Evolutionary conservation across 1,139 yeast species (phyloP).

Genomic region (Yueomyces sp.): DNA sequence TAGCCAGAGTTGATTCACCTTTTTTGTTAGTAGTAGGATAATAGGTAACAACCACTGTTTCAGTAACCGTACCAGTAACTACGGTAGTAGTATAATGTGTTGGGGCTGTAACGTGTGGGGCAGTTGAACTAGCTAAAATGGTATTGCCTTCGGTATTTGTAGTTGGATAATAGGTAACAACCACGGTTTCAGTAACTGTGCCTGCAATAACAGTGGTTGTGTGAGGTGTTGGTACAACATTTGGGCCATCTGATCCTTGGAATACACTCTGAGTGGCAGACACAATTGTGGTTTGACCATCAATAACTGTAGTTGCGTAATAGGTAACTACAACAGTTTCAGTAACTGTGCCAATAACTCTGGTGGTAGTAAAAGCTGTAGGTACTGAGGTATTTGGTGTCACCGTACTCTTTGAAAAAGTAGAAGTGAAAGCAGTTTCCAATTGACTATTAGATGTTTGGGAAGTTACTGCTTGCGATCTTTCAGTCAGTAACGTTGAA

Average conservation of each 20-base stretch:
- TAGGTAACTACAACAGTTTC: neutral
- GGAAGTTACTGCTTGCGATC: too few species aligned
- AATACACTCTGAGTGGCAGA: neutral
- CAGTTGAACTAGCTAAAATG: neutral
- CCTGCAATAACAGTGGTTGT: neutral
- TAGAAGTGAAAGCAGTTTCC: slow-evolving; percentile 2
- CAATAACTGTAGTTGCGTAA: neutral
- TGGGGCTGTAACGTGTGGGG: neutral
- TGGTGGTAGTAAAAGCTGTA: neutral
- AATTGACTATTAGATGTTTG: too few species aligned
- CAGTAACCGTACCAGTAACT: neutral
- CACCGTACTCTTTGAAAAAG: neutral
- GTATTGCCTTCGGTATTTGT: neutral
- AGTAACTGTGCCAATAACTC: neutral
- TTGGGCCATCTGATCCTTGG: neutral
- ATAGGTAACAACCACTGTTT: neutral
- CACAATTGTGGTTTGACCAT: neutral
- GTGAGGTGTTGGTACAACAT: neutral
- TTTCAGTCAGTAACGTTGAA: too few species aligned
- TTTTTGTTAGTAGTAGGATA: neutral
- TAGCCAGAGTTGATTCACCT: neutral
- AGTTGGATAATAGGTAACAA: neutral
- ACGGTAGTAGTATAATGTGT: neutral
- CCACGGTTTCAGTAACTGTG: neutral
- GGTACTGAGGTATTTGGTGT: neutral